Percentiles rank a stretch among this genome's conserved stretches.
phyloP scores from a whole-genome alignment of 208 protist species.

The Phytomonas sp. region DNA sequence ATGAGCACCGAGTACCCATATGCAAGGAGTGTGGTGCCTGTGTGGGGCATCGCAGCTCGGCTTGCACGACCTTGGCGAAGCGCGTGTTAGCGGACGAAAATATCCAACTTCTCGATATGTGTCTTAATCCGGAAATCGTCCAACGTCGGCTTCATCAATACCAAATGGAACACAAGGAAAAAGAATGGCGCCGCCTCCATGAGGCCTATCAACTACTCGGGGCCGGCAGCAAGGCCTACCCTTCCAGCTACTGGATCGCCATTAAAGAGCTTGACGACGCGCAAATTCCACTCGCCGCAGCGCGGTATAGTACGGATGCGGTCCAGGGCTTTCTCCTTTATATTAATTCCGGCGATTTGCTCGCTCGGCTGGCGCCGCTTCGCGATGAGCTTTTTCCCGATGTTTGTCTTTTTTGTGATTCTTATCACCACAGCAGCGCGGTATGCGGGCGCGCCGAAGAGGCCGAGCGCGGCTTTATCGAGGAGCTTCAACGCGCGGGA shows the following conservation, averaged over 20 bases:
- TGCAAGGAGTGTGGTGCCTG: slow-evolving; percentile 45
- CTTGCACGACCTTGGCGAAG: slow-evolving; percentile 39
- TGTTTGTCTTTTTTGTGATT: slow-evolving; percentile 81
- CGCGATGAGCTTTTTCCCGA: slow-evolving; percentile 63
- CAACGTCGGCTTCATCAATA: slow-evolving; percentile 28
- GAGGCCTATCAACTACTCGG: slow-evolving; percentile 47
- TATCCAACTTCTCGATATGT: slow-evolving; percentile 41
- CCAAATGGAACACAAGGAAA: slow-evolving; percentile 18
- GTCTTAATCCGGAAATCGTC: slow-evolving; percentile 39
- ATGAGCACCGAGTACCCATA: slow-evolving; percentile 46
- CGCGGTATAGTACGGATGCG: slow-evolving; percentile 78
- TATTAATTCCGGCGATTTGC: slow-evolving; percentile 62
- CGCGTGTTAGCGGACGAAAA: slow-evolving; percentile 34
- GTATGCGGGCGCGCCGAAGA: slow-evolving; percentile 34
- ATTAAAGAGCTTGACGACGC: slow-evolving; percentile 68
- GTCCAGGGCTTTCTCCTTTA: slow-evolving; percentile 72
- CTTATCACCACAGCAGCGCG: slow-evolving; percentile 59
- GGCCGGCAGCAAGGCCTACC: slow-evolving; percentile 26
- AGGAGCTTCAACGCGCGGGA: slow-evolving; percentile 53
- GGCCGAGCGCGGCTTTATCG: slow-evolving; percentile 58
- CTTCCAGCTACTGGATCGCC: slow-evolving; percentile 39
- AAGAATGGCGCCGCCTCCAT: slow-evolving; percentile 24
- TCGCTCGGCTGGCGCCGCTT: slow-evolving; percentile 58
- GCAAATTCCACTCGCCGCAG: slow-evolving; percentile 63
- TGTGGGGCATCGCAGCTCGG: slow-evolving; percentile 48